Conservation (phyloP, 139 green algal species). For the Coccomyxa sp. region DNA sequence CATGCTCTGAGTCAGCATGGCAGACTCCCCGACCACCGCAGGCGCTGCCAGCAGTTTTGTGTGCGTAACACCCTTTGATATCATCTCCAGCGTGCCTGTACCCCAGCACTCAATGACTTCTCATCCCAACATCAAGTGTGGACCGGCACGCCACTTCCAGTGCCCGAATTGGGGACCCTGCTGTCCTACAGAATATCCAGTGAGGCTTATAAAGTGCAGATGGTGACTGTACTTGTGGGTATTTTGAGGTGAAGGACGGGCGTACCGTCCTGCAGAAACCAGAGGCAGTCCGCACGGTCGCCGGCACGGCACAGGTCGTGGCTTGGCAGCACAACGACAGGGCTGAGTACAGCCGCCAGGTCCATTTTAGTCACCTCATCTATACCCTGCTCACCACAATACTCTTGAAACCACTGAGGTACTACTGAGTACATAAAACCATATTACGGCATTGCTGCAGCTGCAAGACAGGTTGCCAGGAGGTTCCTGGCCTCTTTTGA, state of each 20-base stretch:
- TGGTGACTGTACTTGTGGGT: neutral
- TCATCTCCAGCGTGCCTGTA: neutral
- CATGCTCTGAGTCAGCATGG: neutral
- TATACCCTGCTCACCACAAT: neutral
- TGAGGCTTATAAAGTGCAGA: neutral
- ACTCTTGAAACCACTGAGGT: neutral
- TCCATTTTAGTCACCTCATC: neutral
- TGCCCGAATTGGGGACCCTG: too few relatives aligned
- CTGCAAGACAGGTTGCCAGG: too few relatives aligned
- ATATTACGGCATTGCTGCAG: neutral
- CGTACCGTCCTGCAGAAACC: constrained; percentile 9
- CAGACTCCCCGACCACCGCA: neutral
- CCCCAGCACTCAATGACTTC: neutral
- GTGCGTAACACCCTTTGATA: neutral
- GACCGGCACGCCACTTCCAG: neutral
- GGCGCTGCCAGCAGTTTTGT: neutral
- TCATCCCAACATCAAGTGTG: neutral
- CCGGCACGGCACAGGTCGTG: constrained; percentile 6
- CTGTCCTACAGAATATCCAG: neutral
- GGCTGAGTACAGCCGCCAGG: neutral
- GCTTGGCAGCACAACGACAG: constrained; percentile 1
- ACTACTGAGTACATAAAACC: neutral
- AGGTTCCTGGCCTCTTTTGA: neutral
- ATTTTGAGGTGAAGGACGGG: neutral
- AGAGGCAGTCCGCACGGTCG: constrained; percentile 3